A percentile compares a stretch with the other conserved stretches of the same genome.
Evolutionary conservation across 179 eudicot species (phyloP).

Genomic region (Spinacia oleracea): DNA sequence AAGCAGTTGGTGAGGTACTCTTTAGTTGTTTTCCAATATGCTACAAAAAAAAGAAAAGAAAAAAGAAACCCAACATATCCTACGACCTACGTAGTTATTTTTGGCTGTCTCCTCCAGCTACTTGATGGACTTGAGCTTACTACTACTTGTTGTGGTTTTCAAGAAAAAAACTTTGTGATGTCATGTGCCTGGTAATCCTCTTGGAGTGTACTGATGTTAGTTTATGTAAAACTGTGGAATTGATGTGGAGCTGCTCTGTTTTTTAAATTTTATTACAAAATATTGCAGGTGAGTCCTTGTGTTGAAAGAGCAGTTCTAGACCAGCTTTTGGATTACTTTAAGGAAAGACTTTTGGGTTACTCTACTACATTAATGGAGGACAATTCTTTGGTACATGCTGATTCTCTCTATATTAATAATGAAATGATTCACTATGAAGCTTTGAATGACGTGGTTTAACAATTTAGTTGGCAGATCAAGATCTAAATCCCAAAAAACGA

Average conservation of each 20-base stretch:
- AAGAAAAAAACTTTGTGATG: too few relatives aligned
- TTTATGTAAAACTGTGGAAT: neutral
- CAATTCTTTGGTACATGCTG: slow-evolving; percentile 60
- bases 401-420: neutral
- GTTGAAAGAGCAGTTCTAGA: slow-evolving; percentile 88
- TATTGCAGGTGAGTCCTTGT: slow-evolving; percentile 80
- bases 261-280: neutral
- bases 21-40: too few relatives aligned
- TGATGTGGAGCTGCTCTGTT: neutral
- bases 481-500: slow-evolving; percentile 74
- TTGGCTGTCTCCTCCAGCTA: too few relatives aligned
- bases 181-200: neutral
- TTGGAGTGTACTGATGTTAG: neutral
- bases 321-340: slow-evolving; percentile 80
- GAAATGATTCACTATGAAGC: neutral
- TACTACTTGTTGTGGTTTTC: too few relatives aligned
- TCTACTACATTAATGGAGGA: slow-evolving; percentile 78
- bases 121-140: too few relatives aligned
- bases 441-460: slow-evolving; percentile 13
- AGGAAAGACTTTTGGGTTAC: slow-evolving; percentile 64
- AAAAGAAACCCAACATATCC: too few relatives aligned
- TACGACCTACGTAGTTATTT: too few relatives aligned
- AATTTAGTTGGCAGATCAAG: slow-evolving; percentile 64
- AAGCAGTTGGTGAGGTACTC: too few relatives aligned
- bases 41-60: too few relatives aligned